Evolutionary conservation across 2,329 filamentous ascomycete genomes (phyloP), one percentile per base, ranked within the genome.

Genomic region (Pseudogymnoascus sp.): DNA sequence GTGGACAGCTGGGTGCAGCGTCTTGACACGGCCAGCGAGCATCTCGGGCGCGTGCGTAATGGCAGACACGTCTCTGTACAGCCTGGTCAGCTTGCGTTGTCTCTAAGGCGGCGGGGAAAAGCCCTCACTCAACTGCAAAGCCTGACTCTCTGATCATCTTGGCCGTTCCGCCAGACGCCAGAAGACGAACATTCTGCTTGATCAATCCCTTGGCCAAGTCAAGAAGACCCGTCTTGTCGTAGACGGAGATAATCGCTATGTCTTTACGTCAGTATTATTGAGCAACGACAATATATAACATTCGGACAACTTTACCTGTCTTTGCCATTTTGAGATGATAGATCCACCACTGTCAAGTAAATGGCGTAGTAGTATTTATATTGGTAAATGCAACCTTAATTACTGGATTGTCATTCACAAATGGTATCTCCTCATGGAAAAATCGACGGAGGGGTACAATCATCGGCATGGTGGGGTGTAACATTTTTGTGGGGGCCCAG

Each of bases 1-100:
- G 73, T 93, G 89, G 65, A 96, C 93, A 64, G 93, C 93, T 46
- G 95, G 93, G 78, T 97, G 93, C 59, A 97, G 89, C 63, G 95
- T 97, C 88, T 99, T 97, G 77, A 92, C 89, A 72, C 89, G 83
- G 68, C 92, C 92, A 69, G 88, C 89, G 60, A 97, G 88, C 91
- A 99, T 97, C 81, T 99, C 95, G 63, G 95, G 95, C 11, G 95
- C 93, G 74, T 91, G 88, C 60, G 95, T 99, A 78, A 99, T 97
- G 77, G 92, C 92, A 61, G 93, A 97, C 72, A 99, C 90, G 80
- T 99, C 95, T 79, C 91, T 96, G 70, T n/a, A 62, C 33, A 44
- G 63, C 60, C 35, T 17, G 61, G 42, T 42, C 37, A 40, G 31
- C 44, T 23, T n/a, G 37, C 7, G 11, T 53, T 38, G 6, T 21